Percentiles rank a stretch among this genome's conserved stretches.
Evolutionary conservation across 345 rosid genomes (phyloP).

Genomic region (Hibiscus mutabilis): DNA sequence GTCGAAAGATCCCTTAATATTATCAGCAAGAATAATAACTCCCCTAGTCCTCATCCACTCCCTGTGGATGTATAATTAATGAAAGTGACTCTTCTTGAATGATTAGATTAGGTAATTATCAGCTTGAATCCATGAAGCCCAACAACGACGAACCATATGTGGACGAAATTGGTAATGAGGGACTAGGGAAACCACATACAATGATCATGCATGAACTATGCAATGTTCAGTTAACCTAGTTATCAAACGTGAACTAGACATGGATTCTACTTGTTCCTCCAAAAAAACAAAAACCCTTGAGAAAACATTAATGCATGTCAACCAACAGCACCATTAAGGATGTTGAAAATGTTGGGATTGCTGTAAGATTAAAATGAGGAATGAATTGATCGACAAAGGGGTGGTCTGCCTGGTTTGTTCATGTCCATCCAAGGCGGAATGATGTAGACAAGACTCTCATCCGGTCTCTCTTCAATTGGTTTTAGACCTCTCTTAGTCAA

Average conservation of each 20-base stretch:
- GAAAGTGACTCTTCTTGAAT: neutral
- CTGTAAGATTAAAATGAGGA: neutral
- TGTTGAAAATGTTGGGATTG: neutral
- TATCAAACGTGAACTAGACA: neutral
- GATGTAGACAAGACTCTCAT: too few relatives aligned
- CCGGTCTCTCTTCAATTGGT: too few relatives aligned
- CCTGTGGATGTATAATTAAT: neutral
- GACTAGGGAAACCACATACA: neutral
- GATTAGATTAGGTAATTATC: neutral
- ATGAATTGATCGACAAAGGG: neutral
- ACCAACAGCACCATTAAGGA: neutral
- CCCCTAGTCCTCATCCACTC: neutral
- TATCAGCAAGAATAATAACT: neutral
- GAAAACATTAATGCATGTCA: neutral
- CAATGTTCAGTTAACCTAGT: slow-evolving; percentile 7
- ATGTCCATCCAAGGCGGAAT: neutral
- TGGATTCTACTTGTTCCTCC: neutral
- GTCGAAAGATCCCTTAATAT: neutral
- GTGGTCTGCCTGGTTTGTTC: slow-evolving; percentile 22
- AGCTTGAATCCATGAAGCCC: neutral
- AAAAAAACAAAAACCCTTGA: neutral
- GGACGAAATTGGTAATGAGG: neutral
- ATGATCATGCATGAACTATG: neutral
- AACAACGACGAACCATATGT: neutral
- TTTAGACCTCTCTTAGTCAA: too few relatives aligned